These are phyloP conservation scores for Aspergillus brasiliensis DNA, from an alignment of 2,329 filamentous ascomycete genomes.

Conservation along the genomic window DNA sequence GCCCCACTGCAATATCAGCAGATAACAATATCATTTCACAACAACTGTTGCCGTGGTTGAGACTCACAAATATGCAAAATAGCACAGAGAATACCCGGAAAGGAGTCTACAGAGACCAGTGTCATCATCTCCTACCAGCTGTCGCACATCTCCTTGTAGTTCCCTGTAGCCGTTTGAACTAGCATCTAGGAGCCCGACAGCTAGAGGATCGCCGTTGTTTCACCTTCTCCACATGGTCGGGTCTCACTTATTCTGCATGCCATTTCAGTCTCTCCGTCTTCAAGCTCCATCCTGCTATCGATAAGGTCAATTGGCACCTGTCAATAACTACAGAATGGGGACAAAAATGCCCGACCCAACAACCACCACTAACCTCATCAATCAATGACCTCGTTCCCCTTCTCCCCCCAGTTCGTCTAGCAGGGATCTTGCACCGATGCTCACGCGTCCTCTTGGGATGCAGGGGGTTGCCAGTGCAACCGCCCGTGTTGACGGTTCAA, in stretches of 20 bases:
- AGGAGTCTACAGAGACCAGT: too few species aligned
- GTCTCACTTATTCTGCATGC: background rate
- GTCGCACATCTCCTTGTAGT: background rate
- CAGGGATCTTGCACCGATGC: background rate
- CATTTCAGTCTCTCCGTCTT: background rate
- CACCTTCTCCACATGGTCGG: constrained; percentile 2
- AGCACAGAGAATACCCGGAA: background rate
- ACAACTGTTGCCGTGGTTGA: too few species aligned
- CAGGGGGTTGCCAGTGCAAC: constrained; percentile 25
- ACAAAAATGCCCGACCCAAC: background rate
- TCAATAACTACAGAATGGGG: too few species aligned
- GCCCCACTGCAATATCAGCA: background rate
- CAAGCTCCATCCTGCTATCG: background rate
- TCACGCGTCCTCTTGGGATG: background rate
- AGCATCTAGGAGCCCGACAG: background rate
- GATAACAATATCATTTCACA: too few species aligned
- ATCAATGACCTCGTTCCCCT: background rate
- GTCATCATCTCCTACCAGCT: background rate
- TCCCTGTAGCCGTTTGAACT: background rate
- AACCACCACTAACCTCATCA: background rate
- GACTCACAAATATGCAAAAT: too few species aligned
- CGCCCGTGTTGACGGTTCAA: constrained; percentile 20
- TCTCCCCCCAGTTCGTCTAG: background rate
- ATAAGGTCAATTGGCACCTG: background rate
- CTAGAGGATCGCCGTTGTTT: background rate